phyloP scores from a whole-genome alignment of 805 yeast genomes.

The Teunomyces tritomae region DNA sequence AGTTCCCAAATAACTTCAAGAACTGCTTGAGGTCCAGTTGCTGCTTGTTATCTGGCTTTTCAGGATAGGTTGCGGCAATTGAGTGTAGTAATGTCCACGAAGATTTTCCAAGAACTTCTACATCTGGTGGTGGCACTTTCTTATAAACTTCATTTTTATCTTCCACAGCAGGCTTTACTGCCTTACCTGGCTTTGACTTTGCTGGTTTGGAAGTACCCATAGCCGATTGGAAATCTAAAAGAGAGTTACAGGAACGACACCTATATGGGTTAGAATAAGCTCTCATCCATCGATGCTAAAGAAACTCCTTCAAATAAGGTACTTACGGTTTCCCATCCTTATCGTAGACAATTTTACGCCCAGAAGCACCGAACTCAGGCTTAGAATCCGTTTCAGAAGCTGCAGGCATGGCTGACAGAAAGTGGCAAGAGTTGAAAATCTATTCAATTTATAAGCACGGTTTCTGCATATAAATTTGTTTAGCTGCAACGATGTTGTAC shows the following conservation, averaged over 20 bases:
- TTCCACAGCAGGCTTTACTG: slow-evolving; percentile 4
- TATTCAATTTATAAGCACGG: not conserved
- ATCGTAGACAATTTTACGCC: slow-evolving; percentile 71
- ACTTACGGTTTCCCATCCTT: slow-evolving; percentile 93
- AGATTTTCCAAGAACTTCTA: slow-evolving; percentile 71
- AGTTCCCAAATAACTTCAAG: slow-evolving; percentile 63
- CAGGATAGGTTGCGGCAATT: slow-evolving; percentile 87
- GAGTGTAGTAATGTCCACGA: slow-evolving; percentile 93
- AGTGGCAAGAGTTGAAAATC: not conserved
- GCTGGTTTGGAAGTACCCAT: slow-evolving; percentile 16
- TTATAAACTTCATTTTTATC: slow-evolving; percentile 9
- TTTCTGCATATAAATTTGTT: not conserved
- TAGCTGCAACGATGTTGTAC: not conserved
- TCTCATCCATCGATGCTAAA: not conserved
- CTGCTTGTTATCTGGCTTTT: slow-evolving; percentile 54
- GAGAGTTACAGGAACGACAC: slow-evolving; percentile 85
- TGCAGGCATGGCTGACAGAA: slow-evolving; percentile 1
- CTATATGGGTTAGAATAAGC: slow-evolving; percentile 24
- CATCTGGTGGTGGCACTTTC: slow-evolving; percentile 80
- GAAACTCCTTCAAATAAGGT: not conserved
- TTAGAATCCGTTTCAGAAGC: slow-evolving; percentile 5
- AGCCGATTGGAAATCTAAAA: slow-evolving; percentile 75
- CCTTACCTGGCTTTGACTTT: slow-evolving; percentile 5
- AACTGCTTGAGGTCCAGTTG: slow-evolving; percentile 74
- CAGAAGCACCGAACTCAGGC: slow-evolving; percentile 55